Percentiles rank a stretch among this genome's conserved stretches.
Conservation (phyloP, 2,329 filamentous ascomycete species). For the Sphaerulina musiva region DNA sequence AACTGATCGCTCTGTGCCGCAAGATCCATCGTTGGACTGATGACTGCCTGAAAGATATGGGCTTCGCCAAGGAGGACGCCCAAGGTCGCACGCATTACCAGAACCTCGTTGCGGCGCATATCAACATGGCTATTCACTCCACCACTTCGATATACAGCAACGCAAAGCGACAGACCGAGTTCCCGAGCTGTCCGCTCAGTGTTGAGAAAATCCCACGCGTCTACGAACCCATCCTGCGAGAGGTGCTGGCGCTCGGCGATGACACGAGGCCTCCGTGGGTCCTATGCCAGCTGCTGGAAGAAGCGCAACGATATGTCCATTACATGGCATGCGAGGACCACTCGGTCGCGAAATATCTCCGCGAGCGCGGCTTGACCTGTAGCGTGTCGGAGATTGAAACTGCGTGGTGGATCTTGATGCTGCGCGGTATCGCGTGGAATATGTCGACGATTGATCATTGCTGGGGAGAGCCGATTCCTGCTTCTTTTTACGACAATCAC, state of each 20-base stretch:
- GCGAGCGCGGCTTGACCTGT: not conserved
- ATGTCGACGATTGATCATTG: conserved; percentile 1
- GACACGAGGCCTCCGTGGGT: not conserved
- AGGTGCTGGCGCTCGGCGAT: not conserved
- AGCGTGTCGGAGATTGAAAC: not conserved
- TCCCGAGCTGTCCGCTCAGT: not conserved
- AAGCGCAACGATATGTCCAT: not conserved
- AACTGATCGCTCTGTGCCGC: not conserved
- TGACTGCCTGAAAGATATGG: not conserved
- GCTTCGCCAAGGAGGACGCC: not conserved
- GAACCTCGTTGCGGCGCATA: conserved; percentile 2
- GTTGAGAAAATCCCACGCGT: not conserved
- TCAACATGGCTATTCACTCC: conserved; percentile 1
- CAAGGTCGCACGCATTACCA: not conserved
- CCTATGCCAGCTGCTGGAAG: not conserved
- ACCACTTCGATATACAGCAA: not conserved
- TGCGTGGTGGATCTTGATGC: conserved; percentile 5
- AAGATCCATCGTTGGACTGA: conserved; percentile 5
- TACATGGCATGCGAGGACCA: not conserved
- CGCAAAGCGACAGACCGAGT: not conserved
- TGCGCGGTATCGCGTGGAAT: conserved; percentile 4
- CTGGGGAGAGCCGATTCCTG: conserved; percentile 3
- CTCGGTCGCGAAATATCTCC: not conserved
- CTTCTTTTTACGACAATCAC: conserved; percentile 4
- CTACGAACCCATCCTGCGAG: not conserved